These are phyloP conservation scores for Eimeria necatrix DNA, from an alignment of 169 alveolate species.

Conservation along the genomic window DNA sequence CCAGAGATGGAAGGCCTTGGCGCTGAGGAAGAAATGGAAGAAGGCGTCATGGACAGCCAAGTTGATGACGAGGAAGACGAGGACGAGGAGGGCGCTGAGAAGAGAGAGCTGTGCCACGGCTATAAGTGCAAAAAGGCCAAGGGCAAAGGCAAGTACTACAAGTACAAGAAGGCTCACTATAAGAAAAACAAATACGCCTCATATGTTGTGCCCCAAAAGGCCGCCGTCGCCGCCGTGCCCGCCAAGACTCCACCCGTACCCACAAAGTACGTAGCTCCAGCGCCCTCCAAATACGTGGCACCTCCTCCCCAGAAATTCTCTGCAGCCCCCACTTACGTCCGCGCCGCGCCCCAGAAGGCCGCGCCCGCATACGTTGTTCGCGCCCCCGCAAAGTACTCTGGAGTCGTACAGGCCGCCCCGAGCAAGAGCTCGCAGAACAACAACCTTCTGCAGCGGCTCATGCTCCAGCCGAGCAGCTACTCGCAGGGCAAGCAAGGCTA, in stretches of 20 bases:
- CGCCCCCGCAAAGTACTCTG: not conserved
- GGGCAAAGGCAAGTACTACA: not conserved
- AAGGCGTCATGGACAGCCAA: not conserved
- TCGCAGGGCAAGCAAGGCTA: no score
- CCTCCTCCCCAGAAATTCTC: not conserved
- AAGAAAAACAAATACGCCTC: not conserved
- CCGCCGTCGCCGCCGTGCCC: not conserved
- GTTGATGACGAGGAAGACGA: not conserved
- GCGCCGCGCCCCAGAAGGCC: not conserved
- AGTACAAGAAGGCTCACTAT: not conserved
- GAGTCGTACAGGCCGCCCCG: not conserved
- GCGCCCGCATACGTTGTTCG: not conserved
- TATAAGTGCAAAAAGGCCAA: not conserved
- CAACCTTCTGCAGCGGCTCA: not conserved
- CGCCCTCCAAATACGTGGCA: not conserved
- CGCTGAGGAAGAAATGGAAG: not conserved
- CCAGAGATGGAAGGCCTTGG: not conserved
- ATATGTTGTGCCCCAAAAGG: not conserved
- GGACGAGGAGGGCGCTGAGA: not conserved
- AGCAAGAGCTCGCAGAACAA: not conserved
- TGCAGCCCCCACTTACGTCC: not conserved
- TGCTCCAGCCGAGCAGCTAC: not conserved
- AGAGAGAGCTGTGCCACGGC: not conserved
- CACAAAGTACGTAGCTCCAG: not conserved
- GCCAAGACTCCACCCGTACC: not conserved